phyloP scores from a whole-genome alignment of 805 yeast genomes.

The Komagataella ulmi region DNA sequence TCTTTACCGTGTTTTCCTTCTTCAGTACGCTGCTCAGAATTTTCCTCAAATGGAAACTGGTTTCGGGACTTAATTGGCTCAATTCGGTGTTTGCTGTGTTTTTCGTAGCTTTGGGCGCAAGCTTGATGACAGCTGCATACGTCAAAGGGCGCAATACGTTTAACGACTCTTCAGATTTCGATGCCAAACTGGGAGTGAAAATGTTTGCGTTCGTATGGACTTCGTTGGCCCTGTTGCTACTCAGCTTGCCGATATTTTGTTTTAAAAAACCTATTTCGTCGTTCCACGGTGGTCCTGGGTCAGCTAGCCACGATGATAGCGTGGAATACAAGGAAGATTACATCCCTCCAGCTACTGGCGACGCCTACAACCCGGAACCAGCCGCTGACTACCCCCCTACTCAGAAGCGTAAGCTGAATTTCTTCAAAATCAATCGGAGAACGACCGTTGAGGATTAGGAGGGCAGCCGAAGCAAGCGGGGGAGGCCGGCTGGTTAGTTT shows the following conservation, averaged over 20 bases:
- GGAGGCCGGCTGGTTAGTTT: neutral
- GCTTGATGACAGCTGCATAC: conserved; percentile 40
- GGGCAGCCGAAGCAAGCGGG: neutral
- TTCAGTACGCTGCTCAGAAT: neutral
- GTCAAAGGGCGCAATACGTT: conserved; percentile 39
- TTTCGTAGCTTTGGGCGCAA: conserved; percentile 30
- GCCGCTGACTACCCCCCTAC: neutral
- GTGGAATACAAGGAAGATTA: neutral
- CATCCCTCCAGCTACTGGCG: neutral
- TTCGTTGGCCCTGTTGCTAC: conserved; percentile 16
- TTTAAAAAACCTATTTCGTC: neutral
- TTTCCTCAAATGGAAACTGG: conserved; percentile 14
- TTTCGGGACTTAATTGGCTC: conserved; percentile 14
- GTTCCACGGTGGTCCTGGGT: neutral
- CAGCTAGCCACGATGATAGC: neutral
- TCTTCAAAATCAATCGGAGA: neutral
- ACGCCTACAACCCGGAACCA: neutral
- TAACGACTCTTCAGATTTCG: conserved; percentile 21
- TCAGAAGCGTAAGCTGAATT: neutral
- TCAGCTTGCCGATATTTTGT: neutral
- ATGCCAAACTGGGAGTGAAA: conserved; percentile 30
- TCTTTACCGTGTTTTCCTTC: conserved; percentile 38
- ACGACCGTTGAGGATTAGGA: neutral
- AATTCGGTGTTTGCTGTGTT: conserved; percentile 20
- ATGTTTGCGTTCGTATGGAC: conserved; percentile 58